Base-by-base conservation (phyloP, 495 filamentous ascomycete species). In the Penicillium flavigenum region DNA sequence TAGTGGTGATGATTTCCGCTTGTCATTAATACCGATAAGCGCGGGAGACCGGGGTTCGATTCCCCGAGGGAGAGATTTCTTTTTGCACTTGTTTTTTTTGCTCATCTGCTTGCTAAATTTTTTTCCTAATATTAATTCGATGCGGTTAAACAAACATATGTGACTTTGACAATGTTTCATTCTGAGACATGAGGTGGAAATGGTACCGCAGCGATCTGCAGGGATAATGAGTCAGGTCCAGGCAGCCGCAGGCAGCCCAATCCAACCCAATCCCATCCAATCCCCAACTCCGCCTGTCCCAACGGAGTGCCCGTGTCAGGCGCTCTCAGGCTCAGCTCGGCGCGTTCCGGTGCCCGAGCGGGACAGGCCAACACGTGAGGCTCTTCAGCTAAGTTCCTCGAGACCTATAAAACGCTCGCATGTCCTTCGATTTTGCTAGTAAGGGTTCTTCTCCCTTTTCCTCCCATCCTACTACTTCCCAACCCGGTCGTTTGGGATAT, bases 1-100 rank as follows among this genome's bases (percentile, higher is more conserved):
- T 75, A 79, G 74, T 76, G 76, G 76, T 77, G 63, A 79, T 79
- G 76, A 77, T 76, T 79, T 79, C 75, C 76, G 74, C 75, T 78
- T 79, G 75, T 78, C 76, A 75, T 65, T 60, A 61, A 60, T 8
- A 63, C 59, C 51, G 64, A 61, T 64, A 66, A 66, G 66, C 63
- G 62, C 63, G 65, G 57, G 75, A 79, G 76, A 78, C 76, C 76
- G 72, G 74, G 74, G 76, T 79, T 78, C 76, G 76, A 79, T 79
- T 79, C 76, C 76, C 76, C 72, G 76, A 71, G 64, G 66, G 71
- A 73, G 71, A 75, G 72, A 70, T 67, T 49, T 56, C 36, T 47
- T 60, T 61, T 59, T 51, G 26, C 24, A 0, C 24, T 16, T 49
- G n/a, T 29, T 22, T 48, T 47, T 32, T 11, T 29, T 29, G 27